These are phyloP conservation scores for Daedalea quercina DNA, from an alignment of 768 basidiomycete genomes.

Conservation along the genomic window DNA sequence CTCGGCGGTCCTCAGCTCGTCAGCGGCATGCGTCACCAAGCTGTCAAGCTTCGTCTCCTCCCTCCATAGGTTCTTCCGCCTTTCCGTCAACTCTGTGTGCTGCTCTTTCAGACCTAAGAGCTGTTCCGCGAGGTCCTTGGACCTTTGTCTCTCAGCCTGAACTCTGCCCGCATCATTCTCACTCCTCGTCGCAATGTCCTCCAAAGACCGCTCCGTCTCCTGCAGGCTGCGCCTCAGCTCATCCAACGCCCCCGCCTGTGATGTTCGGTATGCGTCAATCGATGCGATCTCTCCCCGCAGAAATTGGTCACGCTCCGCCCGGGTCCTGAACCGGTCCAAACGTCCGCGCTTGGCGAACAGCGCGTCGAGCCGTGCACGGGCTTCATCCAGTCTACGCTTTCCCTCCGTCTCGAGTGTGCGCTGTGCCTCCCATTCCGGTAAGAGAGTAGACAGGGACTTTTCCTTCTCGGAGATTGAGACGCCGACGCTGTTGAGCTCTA, in stretches of 20 bases:
- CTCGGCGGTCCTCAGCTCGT: constrained; percentile 79
- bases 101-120: constrained; percentile 32
- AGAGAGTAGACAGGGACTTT: constrained; percentile 48
- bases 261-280: constrained; percentile 52
- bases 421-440: constrained; percentile 65
- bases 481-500: constrained; percentile 57
- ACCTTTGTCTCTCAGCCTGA: constrained; percentile 55
- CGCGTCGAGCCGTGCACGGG: constrained; percentile 60
- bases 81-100: constrained; percentile 64
- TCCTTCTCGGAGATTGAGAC: constrained; percentile 60
- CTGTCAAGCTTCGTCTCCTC: constrained; percentile 88
- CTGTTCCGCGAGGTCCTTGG: constrained; percentile 38
- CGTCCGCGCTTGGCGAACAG: constrained; percentile 91
- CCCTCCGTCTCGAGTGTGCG: constrained; percentile 45
- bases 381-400: constrained; percentile 67
- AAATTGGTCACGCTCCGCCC: constrained; percentile 77
- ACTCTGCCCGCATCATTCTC: constrained; percentile 49
- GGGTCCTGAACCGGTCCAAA: constrained; percentile 75
- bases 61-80: constrained; percentile 89
- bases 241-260: constrained; percentile 51
- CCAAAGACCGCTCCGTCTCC: constrained; percentile 38
- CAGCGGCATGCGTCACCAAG: constrained; percentile 65
- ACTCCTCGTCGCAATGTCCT: constrained; percentile 54
- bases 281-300: constrained; percentile 74
- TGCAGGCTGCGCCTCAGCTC: constrained; percentile 45